Evolutionary conservation across 2,329 filamentous ascomycete genomes (phyloP).

Genomic region (Zasmidium citrigriseum): DNA sequence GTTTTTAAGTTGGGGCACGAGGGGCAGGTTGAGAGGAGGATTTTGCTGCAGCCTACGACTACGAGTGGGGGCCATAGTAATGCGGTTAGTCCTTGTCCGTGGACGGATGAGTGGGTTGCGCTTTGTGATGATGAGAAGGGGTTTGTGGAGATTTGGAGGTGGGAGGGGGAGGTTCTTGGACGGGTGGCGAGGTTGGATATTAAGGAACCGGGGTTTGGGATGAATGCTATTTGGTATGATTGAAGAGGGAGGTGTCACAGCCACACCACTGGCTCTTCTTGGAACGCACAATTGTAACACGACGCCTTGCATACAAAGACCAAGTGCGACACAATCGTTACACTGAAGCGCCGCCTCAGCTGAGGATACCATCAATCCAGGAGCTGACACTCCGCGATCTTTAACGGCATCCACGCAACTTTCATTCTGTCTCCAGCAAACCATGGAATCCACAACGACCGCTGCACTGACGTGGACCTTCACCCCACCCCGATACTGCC

Average conservation of each 20-base stretch:
- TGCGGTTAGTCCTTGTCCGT: constrained; percentile 80
- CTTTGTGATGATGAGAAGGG: constrained; percentile 87
- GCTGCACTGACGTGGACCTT: too few relatives aligned
- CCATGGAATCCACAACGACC: too few relatives aligned
- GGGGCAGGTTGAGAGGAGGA: constrained; percentile 74
- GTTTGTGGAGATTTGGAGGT: constrained; percentile 84
- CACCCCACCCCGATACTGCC: too few relatives aligned
- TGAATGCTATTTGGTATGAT: constrained; percentile 97
- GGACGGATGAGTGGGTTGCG: constrained; percentile 86
- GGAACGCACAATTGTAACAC: background rate
- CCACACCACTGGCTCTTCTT: background rate
- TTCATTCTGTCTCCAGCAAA: too few relatives aligned
- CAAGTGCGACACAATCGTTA: too few relatives aligned
- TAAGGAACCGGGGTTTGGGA: constrained; percentile 85
- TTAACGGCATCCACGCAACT: too few relatives aligned
- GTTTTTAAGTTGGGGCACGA: constrained; percentile 69
- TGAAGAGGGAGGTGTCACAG: constrained; percentile 36
- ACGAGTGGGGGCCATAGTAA: constrained; percentile 88
- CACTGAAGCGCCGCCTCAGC: too few relatives aligned
- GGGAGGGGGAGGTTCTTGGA: constrained; percentile 77
- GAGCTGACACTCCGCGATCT: too few relatives aligned
- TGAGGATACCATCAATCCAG: too few relatives aligned
- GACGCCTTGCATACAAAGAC: background rate
- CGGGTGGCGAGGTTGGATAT: constrained; percentile 76
- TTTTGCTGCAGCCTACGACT: constrained; percentile 79